Evolutionary conservation across 2,329 filamentous ascomycete genomes (phyloP), one percentile per base, ranked within the genome.

Genomic region (Cadophora sp.): DNA sequence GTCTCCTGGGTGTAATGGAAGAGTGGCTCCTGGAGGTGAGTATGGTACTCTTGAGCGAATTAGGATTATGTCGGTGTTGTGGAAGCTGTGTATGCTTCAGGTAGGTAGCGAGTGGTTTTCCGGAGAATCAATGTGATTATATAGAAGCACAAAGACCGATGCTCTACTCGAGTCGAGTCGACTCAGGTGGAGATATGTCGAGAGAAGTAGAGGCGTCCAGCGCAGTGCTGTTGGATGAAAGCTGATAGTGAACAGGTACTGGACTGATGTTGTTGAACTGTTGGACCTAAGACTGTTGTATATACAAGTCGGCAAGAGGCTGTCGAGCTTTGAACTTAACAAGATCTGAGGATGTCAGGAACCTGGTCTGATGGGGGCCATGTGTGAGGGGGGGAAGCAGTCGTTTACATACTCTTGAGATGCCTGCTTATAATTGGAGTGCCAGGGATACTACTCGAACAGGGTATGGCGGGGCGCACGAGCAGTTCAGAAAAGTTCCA

Each of bases 361-460:
- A 62, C 69, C 62, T 66, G 66, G 60, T 69, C 65, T 69, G 67
- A 67, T 68, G 66, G 55, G 59, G 68, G 48, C 36, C 60, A 66
- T 66, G 55, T 56, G 62, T 36, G 56, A 69, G 68, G 61, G 68
- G 68, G 69, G 70, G 66, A 67, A 67, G 56, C 48, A 68, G 68
- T 62, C 61, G 66, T 75, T 71, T 76, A 76, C 73, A 76, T 76
- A 76, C 73, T 73, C 62, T 69, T 62, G 58, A 64, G 69, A 65
- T 67, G 66, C 63, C 70, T 66, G 66, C 47, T 65, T 68, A 64
- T 72, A 63, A 68, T 22, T 69, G 63, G 51, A 71, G 56, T 59
- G 66, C 60, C 68, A 55, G 62, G 64, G 66, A 64, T 64, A 27
- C 62, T 66, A 61, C 65, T 70, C 27, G 47, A 70, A 71, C 68